phyloP scores from a whole-genome alignment of 1,284 basidiomycete species.

The Cryptococcus neoformans region DNA sequence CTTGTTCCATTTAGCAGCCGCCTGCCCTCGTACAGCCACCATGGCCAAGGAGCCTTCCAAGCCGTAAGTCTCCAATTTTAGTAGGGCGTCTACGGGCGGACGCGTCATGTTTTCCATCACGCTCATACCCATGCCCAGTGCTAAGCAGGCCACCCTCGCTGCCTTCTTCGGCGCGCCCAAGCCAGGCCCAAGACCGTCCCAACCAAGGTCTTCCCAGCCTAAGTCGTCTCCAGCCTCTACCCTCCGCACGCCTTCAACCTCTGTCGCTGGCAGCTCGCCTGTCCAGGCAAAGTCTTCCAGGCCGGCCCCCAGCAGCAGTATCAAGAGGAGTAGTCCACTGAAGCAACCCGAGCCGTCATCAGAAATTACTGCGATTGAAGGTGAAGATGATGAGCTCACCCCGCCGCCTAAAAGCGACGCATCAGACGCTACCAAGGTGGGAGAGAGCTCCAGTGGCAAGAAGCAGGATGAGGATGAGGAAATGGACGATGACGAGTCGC shows the following conservation, averaged over 20 bases:
- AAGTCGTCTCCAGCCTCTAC: constrained; percentile 25
- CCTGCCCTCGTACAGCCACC: too few species aligned
- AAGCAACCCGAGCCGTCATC: constrained; percentile 15
- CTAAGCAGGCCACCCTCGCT: constrained; percentile 48
- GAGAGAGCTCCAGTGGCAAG: constrained; percentile 18
- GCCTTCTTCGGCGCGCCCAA: constrained; percentile 49
- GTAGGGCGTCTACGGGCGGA: neutral
- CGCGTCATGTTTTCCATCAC: neutral
- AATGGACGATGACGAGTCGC: constrained; percentile 28
- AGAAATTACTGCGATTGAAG: constrained; percentile 10
- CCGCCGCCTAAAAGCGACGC: constrained; percentile 21
- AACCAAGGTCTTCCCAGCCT: constrained; percentile 12
- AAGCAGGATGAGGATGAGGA: constrained; percentile 20
- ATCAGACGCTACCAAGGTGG: constrained; percentile 15
- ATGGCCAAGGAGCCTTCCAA: neutral
- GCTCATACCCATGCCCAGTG: neutral
- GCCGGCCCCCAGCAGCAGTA: constrained; percentile 12
- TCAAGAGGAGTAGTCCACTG: constrained; percentile 14
- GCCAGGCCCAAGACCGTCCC: constrained; percentile 17
- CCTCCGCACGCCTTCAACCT: constrained; percentile 25
- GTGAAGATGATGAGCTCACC: constrained; percentile 25
- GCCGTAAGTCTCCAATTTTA: neutral
- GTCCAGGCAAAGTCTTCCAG: constrained; percentile 10
- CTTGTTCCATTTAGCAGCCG: too few species aligned
- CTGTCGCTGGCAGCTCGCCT: constrained; percentile 28